A percentile compares a stretch with the other conserved stretches of the same genome.
Conservation (phyloP, 352 stramenopile species). For the Hyaloperonospora arabidopsidis region DNA sequence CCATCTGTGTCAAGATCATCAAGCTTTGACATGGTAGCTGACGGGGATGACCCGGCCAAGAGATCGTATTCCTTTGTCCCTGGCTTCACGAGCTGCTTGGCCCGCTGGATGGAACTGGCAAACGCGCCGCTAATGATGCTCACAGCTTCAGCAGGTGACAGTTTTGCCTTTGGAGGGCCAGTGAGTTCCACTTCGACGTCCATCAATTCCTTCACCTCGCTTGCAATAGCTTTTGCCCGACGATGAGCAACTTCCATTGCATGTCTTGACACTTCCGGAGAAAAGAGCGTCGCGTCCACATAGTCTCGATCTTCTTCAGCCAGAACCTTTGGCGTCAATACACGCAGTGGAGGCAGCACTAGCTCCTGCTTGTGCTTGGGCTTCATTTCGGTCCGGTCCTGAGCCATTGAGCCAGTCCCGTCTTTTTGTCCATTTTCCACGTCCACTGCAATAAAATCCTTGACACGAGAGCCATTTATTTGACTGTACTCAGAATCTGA, state of each 20-base stretch:
- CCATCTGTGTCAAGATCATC: slow-evolving; percentile 75
- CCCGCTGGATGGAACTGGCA: slow-evolving; percentile 44
- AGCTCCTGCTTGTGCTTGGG: slow-evolving; percentile 19
- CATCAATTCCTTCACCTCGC: slow-evolving; percentile 64
- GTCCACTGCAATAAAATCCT: too few species aligned
- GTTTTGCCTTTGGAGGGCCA: slow-evolving; percentile 25
- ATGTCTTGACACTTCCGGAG: slow-evolving; percentile 69
- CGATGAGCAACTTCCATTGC: slow-evolving; percentile 78
- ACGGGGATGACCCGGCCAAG: slow-evolving; percentile 41
- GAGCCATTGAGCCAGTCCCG: slow-evolving; percentile 13
- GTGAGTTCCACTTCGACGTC: slow-evolving; percentile 35
- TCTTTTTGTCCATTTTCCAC: slow-evolving; percentile 2
- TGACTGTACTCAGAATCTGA: too few species aligned
- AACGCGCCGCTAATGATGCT: slow-evolving; percentile 57
- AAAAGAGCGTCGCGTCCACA: slow-evolving; percentile 75
- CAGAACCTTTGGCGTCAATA: slow-evolving; percentile 29
- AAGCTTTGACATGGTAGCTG: slow-evolving; percentile 38
- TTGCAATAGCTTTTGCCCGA: slow-evolving; percentile 59
- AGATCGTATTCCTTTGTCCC: slow-evolving; percentile 68
- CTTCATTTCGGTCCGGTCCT: slow-evolving; percentile 3
- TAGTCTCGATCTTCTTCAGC: slow-evolving; percentile 54
- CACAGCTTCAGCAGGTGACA: slow-evolving; percentile 55
- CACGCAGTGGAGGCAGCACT: slow-evolving; percentile 38
- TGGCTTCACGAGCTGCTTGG: slow-evolving; percentile 50
- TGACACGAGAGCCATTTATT: too few species aligned